These are phyloP conservation scores for Magnusiomyces sp. DNA, from an alignment of 1,139 yeast species.

Conservation along the genomic window DNA sequence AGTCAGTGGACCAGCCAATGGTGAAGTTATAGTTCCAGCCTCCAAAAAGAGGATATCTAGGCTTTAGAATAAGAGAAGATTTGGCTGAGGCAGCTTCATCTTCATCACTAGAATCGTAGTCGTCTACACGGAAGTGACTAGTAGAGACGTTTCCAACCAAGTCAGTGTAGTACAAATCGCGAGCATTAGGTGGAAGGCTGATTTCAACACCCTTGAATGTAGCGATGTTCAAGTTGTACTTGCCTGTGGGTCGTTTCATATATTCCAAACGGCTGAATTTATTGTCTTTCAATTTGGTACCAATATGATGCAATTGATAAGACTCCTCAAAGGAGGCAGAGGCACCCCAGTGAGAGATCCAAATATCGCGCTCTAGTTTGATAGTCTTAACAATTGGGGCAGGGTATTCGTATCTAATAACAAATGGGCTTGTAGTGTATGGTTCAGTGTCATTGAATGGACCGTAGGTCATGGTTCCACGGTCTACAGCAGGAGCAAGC, in stretches of 20 bases:
- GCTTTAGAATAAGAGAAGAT: constrained; percentile 49
- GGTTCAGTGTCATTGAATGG: constrained; percentile 45
- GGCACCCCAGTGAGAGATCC: constrained; percentile 75
- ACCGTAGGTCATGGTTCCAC: constrained; percentile 45
- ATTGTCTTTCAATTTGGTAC: constrained; percentile 52
- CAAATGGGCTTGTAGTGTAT: constrained; percentile 41
- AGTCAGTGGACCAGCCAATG: constrained; percentile 73
- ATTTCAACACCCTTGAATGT: constrained; percentile 39
- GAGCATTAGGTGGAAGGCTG: constrained; percentile 44
- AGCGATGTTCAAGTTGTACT: constrained; percentile 28
- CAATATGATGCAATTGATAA: constrained; percentile 71
- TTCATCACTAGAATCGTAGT: constrained; percentile 15
- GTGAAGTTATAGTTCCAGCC: constrained; percentile 97
- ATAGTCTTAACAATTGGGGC: constrained; percentile 56
- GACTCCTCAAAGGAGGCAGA: constrained; percentile 68
- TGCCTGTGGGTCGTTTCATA: constrained; percentile 38
- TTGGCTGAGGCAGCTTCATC: constrained; percentile 21
- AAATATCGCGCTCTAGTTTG: constrained; percentile 60
- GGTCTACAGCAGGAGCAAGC: constrained; percentile 24
- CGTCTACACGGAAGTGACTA: constrained; percentile 39
- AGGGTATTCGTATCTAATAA: constrained; percentile 57
- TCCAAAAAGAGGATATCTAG: constrained; percentile 90
- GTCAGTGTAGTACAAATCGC: constrained; percentile 72
- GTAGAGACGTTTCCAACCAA: constrained; percentile 94
- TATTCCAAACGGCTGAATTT: constrained; percentile 67